phyloP scores from a whole-genome alignment of 2,329 filamentous ascomycete genomes.

The Blastomyces emzantsi region DNA sequence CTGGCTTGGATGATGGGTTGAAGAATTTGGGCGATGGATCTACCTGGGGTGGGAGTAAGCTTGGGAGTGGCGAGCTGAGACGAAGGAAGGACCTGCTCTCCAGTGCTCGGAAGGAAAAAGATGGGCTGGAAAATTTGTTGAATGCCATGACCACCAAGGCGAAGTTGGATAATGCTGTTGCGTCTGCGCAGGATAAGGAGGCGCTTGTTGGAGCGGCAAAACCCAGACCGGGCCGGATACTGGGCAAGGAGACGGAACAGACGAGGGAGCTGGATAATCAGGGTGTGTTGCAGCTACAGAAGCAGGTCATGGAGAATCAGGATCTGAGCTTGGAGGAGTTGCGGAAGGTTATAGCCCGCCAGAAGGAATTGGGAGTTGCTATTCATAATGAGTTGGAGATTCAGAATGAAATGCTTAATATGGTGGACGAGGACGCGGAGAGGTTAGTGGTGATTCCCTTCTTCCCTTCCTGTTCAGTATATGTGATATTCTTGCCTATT shows the following conservation, averaged over 20 bases:
- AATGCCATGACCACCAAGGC: conserved; percentile 49
- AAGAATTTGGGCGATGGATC: conserved; percentile 29
- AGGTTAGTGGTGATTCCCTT: conserved; percentile 27
- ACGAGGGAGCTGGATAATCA: conserved; percentile 55
- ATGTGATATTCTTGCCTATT: neutral
- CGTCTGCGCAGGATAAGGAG: conserved; percentile 40
- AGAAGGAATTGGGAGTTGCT: conserved; percentile 53
- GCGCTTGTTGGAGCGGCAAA: conserved; percentile 30
- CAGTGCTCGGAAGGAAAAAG: conserved; percentile 51
- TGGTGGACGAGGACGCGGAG: conserved; percentile 52
- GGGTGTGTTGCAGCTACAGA: conserved; percentile 55
- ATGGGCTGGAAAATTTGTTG: conserved; percentile 52
- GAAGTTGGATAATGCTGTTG: conserved; percentile 37
- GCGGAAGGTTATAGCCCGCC: conserved; percentile 48
- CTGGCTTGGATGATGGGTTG: conserved; percentile 49
- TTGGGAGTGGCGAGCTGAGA: conserved; percentile 54
- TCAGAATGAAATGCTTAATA: conserved; percentile 51
- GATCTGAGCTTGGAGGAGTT: conserved; percentile 52
- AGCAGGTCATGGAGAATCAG: conserved; percentile 53
- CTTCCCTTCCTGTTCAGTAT: conserved; percentile 3
- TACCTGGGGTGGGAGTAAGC: conserved; percentile 25
- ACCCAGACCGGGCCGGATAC: conserved; percentile 41
- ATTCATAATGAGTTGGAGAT: conserved; percentile 55
- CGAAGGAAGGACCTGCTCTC: conserved; percentile 50
- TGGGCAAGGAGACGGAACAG: conserved; percentile 50